Evolutionary conservation across 371 early-diverging fungal genomes (phyloP).

Genomic region (Lichtheimia corymbifera): DNA sequence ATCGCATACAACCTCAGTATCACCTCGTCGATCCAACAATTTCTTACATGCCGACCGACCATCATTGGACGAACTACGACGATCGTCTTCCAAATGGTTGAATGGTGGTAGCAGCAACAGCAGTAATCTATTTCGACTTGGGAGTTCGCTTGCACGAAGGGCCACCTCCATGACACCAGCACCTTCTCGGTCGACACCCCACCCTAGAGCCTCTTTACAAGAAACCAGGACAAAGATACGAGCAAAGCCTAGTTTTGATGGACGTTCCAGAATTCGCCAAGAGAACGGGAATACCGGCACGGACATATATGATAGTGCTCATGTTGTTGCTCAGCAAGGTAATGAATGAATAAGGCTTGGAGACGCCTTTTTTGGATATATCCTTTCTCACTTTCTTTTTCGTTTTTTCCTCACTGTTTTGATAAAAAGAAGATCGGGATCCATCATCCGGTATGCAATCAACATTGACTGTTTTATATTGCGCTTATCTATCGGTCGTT

Average conservation of each 20-base stretch:
- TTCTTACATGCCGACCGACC: constrained; percentile 3
- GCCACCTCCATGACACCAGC: neutral
- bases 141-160: constrained; percentile 2
- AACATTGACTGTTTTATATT: constrained; percentile 22
- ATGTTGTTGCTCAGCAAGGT: constrained; percentile 3
- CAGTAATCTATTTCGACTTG: constrained; percentile 2
- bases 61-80: neutral
- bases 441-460: neutral
- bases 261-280: neutral
- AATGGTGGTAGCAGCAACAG: neutral
- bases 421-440: neutral
- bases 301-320: neutral
- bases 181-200: neutral
- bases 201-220: neutral
- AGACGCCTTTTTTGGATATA: neutral
- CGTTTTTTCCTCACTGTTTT: neutral
- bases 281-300: constrained; percentile 1
- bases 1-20: too few species aligned
- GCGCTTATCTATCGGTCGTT: constrained; percentile 81
- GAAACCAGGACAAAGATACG: constrained; percentile 5
- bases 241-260: neutral
- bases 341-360: neutral
- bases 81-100: neutral
- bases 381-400: neutral
- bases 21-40: neutral